Percentiles rank a stretch among this genome's conserved stretches.
Evolutionary conservation across 169 alveolate species (phyloP).

Genomic region (Theileria equi): DNA sequence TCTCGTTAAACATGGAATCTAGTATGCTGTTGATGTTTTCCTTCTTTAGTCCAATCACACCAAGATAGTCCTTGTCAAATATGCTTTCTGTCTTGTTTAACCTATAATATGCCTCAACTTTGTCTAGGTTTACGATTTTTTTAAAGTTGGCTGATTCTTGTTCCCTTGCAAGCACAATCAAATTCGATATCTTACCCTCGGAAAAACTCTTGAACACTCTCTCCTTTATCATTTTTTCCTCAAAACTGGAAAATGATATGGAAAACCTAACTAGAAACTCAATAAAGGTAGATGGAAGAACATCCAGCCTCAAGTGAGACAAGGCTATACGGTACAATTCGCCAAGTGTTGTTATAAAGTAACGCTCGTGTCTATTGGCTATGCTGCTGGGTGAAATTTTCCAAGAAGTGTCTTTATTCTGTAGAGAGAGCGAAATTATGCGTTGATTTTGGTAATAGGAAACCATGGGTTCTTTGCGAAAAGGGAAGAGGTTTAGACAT

Average conservation of each 20-base stretch:
- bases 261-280: conserved; percentile 67
- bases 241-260: conserved; percentile 45
- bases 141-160: conserved; percentile 15
- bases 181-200: conserved; percentile 31
- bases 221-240: conserved; percentile 56
- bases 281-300: conserved; percentile 69
- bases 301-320: conserved; percentile 71
- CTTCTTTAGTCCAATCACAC: conserved; percentile 5
- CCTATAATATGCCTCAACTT: not conserved
- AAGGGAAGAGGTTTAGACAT: conserved; percentile 44
- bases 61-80: conserved; percentile 3
- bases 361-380: conserved; percentile 5
- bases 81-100: not conserved
- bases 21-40: conserved; percentile 32
- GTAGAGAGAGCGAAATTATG: not conserved
- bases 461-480: conserved; percentile 55
- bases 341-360: conserved; percentile 69
- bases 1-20: conserved; percentile 40
- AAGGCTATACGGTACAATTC: conserved; percentile 72
- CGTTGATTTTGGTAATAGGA: conserved; percentile 36
- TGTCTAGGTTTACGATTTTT: conserved; percentile 19
- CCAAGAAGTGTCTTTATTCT: not conserved
- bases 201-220: conserved; percentile 56
- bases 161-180: conserved; percentile 27
- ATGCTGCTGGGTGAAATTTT: not conserved